Evolutionary conservation across 345 rosid genomes (phyloP).

Genomic region (Punica granatum): DNA sequence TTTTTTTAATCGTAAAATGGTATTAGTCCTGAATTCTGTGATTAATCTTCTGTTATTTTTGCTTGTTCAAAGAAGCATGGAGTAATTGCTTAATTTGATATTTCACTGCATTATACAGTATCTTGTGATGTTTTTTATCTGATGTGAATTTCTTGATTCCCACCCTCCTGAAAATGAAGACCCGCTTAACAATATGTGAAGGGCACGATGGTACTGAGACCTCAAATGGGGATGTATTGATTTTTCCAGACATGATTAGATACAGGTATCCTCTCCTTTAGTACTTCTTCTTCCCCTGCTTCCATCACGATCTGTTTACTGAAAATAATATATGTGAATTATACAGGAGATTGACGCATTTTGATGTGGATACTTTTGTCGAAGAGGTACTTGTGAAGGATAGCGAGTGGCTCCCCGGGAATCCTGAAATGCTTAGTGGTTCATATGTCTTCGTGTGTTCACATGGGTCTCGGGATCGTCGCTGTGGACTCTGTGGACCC

Average conservation of each 20-base stretch:
- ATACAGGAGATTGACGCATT: conserved; percentile 98
- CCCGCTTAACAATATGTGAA: conserved; percentile 85
- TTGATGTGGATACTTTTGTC: conserved; percentile 95
- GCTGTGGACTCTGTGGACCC: conserved; percentile 96
- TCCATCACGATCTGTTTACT: conserved; percentile 4
- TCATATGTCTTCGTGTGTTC: conserved; percentile 84
- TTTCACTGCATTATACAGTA: no score
- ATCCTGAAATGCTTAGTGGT: conserved; percentile 76
- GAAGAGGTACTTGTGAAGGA: conserved; percentile 97
- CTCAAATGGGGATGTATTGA: conserved; percentile 92
- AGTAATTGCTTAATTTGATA: background rate
- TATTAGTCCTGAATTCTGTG: background rate
- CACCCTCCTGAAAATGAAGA: conserved; percentile 31
- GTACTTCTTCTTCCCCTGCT: background rate
- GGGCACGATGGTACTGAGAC: conserved; percentile 98
- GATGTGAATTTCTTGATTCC: background rate
- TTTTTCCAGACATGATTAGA: conserved; percentile 97
- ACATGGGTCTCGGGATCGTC: conserved; percentile 85
- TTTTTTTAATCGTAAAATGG: background rate
- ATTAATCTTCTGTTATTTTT: conserved; percentile 2
- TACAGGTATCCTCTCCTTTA: conserved; percentile 51
- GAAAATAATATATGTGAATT: conserved; percentile 10
- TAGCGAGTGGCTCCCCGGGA: conserved; percentile 89
- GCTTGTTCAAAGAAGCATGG: background rate
- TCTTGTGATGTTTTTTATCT: conserved; percentile 3